phyloP scores from a whole-genome alignment of 163 green algal species.

The Coccomyxa subellipsoidea region DNA sequence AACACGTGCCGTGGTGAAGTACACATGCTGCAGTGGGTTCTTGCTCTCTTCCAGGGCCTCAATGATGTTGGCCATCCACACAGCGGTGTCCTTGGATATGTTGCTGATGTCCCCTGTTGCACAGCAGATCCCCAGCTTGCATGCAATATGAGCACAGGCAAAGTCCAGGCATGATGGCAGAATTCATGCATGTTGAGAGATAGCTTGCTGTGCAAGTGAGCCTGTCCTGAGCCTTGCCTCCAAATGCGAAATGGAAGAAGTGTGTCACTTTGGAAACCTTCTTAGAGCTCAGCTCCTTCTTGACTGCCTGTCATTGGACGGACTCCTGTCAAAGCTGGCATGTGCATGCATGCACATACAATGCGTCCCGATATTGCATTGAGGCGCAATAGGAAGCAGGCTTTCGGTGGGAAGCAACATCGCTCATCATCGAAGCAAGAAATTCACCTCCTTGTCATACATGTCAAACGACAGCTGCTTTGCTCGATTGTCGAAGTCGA shows the following conservation, averaged over 20 bases:
- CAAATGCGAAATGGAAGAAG: slow-evolving; percentile 5
- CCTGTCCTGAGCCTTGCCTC: background rate
- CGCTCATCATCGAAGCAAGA: background rate
- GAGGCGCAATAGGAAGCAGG: background rate
- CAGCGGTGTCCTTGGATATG: background rate
- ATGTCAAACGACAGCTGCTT: background rate
- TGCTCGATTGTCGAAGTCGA: background rate
- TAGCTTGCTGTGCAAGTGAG: background rate
- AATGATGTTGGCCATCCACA: background rate
- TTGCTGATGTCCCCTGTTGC: slow-evolving; percentile 6
- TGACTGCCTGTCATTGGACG: background rate
- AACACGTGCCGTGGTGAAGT: background rate
- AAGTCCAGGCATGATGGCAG: background rate
- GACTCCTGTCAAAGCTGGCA: background rate
- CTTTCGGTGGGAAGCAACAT: background rate
- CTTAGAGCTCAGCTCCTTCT: background rate
- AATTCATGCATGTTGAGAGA: background rate
- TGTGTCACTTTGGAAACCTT: slow-evolving; percentile 1
- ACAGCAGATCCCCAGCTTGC: background rate
- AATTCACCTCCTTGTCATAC: background rate
- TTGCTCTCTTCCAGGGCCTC: background rate
- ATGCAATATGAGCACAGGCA: background rate
- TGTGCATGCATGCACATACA: background rate
- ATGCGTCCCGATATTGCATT: too few species aligned
- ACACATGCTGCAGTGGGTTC: slow-evolving; percentile 4